A percentile compares a stretch with the other conserved stretches of the same genome.
Conservation (phyloP, 176 grass and related monocot genomes). For the Stipa capillata region DNA sequence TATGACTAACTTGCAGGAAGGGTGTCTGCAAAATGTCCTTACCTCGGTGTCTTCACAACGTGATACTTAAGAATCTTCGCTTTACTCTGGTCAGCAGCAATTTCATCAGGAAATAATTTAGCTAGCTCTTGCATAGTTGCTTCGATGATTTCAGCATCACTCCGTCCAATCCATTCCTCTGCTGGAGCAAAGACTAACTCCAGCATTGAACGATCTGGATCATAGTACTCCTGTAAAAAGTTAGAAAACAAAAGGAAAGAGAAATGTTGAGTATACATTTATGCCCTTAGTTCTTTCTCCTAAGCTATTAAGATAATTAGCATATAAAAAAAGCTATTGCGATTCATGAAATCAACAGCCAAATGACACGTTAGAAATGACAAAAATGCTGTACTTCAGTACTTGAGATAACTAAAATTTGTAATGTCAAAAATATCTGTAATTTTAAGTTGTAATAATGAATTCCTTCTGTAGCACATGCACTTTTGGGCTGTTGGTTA, state of each 20-base stretch:
- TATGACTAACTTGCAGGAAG: background rate
- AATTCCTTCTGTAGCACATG: background rate
- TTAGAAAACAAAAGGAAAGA: conserved; percentile 10
- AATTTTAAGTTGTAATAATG: background rate
- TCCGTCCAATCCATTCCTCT: conserved; percentile 86
- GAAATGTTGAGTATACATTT: background rate
- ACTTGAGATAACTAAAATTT: background rate
- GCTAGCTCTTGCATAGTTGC: conserved; percentile 88
- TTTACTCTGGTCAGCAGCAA: conserved; percentile 83
- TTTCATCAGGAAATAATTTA: conserved; percentile 94
- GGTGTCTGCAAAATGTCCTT: background rate
- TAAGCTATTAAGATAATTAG: background rate
- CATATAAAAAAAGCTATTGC: background rate
- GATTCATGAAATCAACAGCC: background rate
- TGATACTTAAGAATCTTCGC: conserved; percentile 91
- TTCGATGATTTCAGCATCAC: conserved; percentile 78
- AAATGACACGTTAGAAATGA: conserved; percentile 1
- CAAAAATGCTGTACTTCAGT: background rate
- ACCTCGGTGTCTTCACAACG: conserved; percentile 93
- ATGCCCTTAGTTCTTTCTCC: background rate
- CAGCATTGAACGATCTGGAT: conserved; percentile 88
- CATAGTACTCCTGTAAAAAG: conserved; percentile 86
- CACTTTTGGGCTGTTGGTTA: background rate
- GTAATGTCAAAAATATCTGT: background rate
- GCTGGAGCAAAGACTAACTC: conserved; percentile 96